These are phyloP conservation scores for Hygrophorus pudorinus DNA, from an alignment of 768 basidiomycete genomes.

Conservation along the genomic window DNA sequence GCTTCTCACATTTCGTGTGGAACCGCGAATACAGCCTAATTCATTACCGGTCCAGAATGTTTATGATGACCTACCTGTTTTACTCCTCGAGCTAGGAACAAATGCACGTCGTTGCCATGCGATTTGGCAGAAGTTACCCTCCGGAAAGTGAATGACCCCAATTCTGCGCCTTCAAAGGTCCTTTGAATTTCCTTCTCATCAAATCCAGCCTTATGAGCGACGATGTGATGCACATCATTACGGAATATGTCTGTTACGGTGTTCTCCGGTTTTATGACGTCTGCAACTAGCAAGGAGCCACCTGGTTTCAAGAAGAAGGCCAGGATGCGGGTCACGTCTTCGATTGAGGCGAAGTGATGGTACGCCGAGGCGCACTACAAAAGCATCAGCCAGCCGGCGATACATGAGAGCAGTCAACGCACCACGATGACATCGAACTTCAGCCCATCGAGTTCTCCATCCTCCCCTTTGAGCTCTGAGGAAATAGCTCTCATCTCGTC, in stretches of 20 bases:
- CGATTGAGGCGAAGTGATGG: conserved; percentile 51
- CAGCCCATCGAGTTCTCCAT: conserved; percentile 36
- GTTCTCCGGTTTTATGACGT: conserved; percentile 22
- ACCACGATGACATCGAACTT: conserved; percentile 68
- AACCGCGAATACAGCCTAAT: too few relatives aligned
- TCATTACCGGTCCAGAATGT: too few relatives aligned
- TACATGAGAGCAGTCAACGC: too few relatives aligned
- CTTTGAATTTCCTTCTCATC: conserved; percentile 34
- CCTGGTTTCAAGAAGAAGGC: conserved; percentile 49
- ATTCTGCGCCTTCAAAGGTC: conserved; percentile 43
- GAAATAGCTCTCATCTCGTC: conserved; percentile 63
- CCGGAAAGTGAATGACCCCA: conserved; percentile 34
- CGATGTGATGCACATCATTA: conserved; percentile 29
- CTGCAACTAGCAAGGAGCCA: conserved; percentile 50
- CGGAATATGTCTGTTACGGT: conserved; percentile 15
- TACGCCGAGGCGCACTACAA: conserved; percentile 51
- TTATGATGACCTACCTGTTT: conserved; percentile 14
- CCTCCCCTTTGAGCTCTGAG: conserved; percentile 35
- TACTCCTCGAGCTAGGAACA: conserved; percentile 52
- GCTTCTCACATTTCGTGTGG: too few relatives aligned
- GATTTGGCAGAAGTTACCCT: conserved; percentile 21
- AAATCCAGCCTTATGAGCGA: conserved; percentile 49
- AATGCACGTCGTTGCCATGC: conserved; percentile 22
- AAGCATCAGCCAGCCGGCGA: conserved; percentile 3
- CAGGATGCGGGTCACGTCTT: conserved; percentile 42